These are phyloP conservation scores for Aureobasidium sp. DNA, from an alignment of 2,329 filamentous ascomycete genomes.

Conservation along the genomic window DNA sequence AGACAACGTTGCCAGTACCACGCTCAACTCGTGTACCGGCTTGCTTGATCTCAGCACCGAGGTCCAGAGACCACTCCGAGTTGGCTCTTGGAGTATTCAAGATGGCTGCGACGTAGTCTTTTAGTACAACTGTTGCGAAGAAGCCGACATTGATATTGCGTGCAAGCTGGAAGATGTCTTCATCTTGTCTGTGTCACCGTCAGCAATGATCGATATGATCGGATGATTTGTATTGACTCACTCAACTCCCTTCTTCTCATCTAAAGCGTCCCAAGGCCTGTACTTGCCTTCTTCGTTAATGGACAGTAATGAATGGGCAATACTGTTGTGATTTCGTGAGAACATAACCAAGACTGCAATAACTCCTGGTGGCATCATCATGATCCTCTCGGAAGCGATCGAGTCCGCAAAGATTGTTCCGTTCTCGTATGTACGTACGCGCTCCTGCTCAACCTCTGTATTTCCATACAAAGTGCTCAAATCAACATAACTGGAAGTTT, in stretches of 20 bases:
- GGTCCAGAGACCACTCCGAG: conserved; percentile 40
- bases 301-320: conserved; percentile 34
- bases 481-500: conserved; percentile 44
- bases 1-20: conserved; percentile 40
- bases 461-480: conserved; percentile 43
- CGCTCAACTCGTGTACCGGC: conserved; percentile 35
- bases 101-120: conserved; percentile 43
- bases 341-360: conserved; percentile 39
- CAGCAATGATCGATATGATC: neutral
- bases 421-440: conserved; percentile 39
- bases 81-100: conserved; percentile 40
- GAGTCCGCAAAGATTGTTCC: conserved; percentile 39
- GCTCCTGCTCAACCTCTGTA: conserved; percentile 35
- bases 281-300: conserved; percentile 42
- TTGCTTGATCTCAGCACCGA: conserved; percentile 41
- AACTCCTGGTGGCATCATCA: conserved; percentile 44
- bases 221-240: conserved; percentile 23
- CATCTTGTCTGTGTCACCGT: conserved; percentile 35
- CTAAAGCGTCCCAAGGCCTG: conserved; percentile 34
- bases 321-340: conserved; percentile 41
- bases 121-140: conserved; percentile 40
- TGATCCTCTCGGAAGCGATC: conserved; percentile 40
- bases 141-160: conserved; percentile 44
- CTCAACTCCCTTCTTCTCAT: conserved; percentile 33
- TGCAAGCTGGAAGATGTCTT: conserved; percentile 42